Evolutionary conservation across 1,284 basidiomycete species (phyloP), one percentile per base, ranked within the genome.

Genomic region (Apiotrichum domesticum): DNA sequence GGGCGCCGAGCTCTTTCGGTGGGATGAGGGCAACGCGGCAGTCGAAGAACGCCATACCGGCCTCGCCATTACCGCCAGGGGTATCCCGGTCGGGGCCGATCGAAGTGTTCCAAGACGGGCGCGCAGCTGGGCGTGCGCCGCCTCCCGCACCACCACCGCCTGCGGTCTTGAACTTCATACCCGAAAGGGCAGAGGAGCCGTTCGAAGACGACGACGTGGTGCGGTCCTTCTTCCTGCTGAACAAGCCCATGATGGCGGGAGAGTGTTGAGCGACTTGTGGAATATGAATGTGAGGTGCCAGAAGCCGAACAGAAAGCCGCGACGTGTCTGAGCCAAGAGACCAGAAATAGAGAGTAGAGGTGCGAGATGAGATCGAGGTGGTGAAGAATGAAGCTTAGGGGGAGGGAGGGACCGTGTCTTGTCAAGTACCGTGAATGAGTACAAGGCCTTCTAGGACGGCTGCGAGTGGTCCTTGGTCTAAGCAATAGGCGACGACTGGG

Each of bases 21-120:
- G 57, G 50, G 6, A 52, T 52, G 21, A 56, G 37, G 7, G 49
- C 49, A 13, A 62, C 57, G 10, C 55, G 57, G 37, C 49, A 50
- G 55, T 62, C 61, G 41, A 62, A 47, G 39, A 62, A 62, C 4
- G 51, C 55, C n/a, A 62, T 37, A 15, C 61, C 61, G 4, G 46
- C 48, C 9, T 48, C 45, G 4, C 32, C 35, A 32, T 51, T 41
- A 39, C 37, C 46, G 15, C 33, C 40, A 8, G 39, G 29, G 8
- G 35, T 41, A 15, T 54, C 52, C 14, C 48, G 21, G 50, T 62
- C 61, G 7, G 61, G 57, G 11, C 47, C 41, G 37, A 62, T 40
- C 14, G 49, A 46, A 3, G 57, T 58, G 49, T 51, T 51, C 61
- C 61, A 62, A 15, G 55, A 42, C n/a, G 55, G 57, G 13, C 57